A percentile compares a stretch with the other conserved stretches of the same genome.
These are phyloP conservation scores for Paramecium caudatum DNA, from an alignment of 73 alveolate species.

Conservation along the genomic window DNA sequence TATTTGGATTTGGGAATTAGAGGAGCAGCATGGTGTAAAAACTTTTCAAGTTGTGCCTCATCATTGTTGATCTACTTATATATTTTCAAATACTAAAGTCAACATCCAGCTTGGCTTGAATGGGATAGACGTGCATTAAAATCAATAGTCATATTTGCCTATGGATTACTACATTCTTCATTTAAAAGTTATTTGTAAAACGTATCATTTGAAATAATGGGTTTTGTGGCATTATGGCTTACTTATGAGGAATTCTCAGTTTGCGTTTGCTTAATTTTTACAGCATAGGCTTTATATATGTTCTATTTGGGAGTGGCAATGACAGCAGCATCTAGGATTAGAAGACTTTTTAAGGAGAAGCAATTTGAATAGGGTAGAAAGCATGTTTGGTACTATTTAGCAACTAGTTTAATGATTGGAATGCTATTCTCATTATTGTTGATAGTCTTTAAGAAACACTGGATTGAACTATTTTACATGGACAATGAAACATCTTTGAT, in stretches of 20 bases:
- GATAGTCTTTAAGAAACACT: neutral
- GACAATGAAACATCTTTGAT: slow-evolving; percentile 31
- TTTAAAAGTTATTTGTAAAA: slow-evolving; percentile 10
- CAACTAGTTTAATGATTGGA: slow-evolving; percentile 45
- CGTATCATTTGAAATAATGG: slow-evolving; percentile 40
- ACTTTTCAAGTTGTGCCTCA: slow-evolving; percentile 35
- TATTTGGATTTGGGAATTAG: slow-evolving; percentile 41
- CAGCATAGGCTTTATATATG: slow-evolving; percentile 48
- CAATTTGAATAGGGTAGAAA: neutral
- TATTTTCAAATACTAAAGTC: slow-evolving; percentile 8
- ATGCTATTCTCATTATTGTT: neutral
- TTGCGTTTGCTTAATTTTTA: slow-evolving; percentile 30
- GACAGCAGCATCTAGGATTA: slow-evolving; percentile 24
- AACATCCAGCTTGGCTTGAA: slow-evolving; percentile 62
- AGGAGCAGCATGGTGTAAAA: slow-evolving; percentile 67
- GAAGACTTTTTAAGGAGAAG: neutral
- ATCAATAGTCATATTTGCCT: neutral
- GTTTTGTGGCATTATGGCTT: slow-evolving; percentile 32
- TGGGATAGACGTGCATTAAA: slow-evolving; percentile 57
- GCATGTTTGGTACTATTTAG: neutral
- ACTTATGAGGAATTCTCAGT: slow-evolving; percentile 51
- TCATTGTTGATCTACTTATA: neutral
- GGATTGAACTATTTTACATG: slow-evolving; percentile 55
- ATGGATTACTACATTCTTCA: neutral
- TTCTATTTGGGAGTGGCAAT: slow-evolving; percentile 45